Evolutionary conservation across 1,284 basidiomycete genomes (phyloP).

Genomic region (Mrakiaceae sp.): DNA sequence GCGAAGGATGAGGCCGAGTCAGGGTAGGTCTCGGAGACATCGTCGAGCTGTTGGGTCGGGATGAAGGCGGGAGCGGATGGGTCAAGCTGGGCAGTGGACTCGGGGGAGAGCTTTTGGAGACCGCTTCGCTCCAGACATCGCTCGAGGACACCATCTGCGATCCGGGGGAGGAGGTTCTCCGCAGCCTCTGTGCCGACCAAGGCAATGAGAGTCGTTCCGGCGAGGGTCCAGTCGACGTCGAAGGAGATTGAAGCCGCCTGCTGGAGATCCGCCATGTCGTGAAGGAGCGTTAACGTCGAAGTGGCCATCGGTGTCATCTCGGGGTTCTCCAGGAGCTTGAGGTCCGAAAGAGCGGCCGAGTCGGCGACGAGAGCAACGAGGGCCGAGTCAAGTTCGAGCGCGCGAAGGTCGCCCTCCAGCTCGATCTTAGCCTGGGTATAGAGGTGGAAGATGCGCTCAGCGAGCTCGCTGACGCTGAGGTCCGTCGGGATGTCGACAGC

Average conservation of each 20-base stretch:
- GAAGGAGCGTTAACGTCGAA: neutral
- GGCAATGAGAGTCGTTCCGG: neutral
- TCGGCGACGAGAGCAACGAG: conserved; percentile 17
- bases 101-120: no score
- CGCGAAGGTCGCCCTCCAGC: neutral
- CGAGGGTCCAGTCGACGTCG: conserved; percentile 6
- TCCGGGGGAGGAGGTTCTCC: no score
- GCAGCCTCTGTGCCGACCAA: no score
- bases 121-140: no score
- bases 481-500: conserved; percentile 31
- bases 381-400: conserved; percentile 5
- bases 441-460: conserved; percentile 5
- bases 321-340: neutral
- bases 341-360: conserved; percentile 19
- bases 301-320: neutral
- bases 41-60: no score
- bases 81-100: no score
- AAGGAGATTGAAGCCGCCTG: neutral
- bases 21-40: no score
- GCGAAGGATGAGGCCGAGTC: no score
- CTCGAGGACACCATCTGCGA: no score
- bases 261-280: conserved; percentile 1
- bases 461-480: neutral
- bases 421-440: conserved; percentile 8
- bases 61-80: no score